Percentiles rank a stretch among this genome's conserved stretches.
Conservation (phyloP, 371 early-diverging fungal genomes). For the Thermomucor indicae-seudaticae region DNA sequence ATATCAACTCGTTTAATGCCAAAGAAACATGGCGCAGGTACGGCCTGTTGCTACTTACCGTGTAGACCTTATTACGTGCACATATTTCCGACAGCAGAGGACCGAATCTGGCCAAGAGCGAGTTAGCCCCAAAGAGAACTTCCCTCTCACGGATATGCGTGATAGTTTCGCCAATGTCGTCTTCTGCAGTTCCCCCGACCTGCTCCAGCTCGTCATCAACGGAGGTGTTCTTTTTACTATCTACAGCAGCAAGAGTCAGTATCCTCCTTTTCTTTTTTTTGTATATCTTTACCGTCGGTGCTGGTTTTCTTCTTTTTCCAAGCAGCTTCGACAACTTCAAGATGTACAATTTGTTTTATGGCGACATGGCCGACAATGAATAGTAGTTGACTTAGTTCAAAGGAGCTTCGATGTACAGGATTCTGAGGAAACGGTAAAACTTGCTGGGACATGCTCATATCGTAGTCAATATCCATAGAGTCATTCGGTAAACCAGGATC, state of each 20-base stretch:
- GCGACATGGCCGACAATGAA: constrained; percentile 95
- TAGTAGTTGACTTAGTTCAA: constrained; percentile 77
- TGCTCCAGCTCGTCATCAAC: constrained; percentile 83
- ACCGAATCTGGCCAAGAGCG: constrained; percentile 78
- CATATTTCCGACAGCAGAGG: constrained; percentile 82
- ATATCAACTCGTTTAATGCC: neutral
- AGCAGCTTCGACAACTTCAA: constrained; percentile 87
- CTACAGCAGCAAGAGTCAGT: neutral
- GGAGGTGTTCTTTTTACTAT: neutral
- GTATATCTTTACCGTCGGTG: constrained; percentile 17
- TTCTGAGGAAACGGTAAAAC: constrained; percentile 19
- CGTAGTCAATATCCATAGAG: constrained; percentile 27
- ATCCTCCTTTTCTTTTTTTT: neutral
- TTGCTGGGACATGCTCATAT: constrained; percentile 24
- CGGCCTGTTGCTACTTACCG: constrained; percentile 41
- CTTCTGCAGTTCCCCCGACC: constrained; percentile 89
- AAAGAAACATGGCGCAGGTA: neutral
- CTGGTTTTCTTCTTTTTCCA: constrained; percentile 70
- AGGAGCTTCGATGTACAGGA: constrained; percentile 48
- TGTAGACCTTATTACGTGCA: constrained; percentile 72
- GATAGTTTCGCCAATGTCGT: constrained; percentile 90
- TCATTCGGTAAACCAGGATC: constrained; percentile 7
- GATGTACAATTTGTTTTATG: constrained; percentile 90
- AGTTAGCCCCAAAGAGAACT: constrained; percentile 73
- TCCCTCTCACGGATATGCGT: constrained; percentile 85